Evolutionary conservation across 176 grass and related monocot species (phyloP).

Genomic region (Aegilops speltoides): DNA sequence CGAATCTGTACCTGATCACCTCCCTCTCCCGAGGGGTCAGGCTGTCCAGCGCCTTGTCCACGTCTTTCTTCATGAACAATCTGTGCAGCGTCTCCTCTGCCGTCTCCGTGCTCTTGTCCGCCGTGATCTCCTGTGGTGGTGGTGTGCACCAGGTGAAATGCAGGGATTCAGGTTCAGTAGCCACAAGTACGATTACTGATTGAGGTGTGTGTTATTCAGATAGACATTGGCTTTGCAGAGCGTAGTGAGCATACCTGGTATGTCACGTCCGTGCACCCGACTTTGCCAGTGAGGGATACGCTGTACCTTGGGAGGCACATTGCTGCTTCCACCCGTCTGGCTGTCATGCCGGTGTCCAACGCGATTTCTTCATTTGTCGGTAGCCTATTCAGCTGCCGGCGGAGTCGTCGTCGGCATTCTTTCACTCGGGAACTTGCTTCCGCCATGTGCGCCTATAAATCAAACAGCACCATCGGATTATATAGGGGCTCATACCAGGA

Average conservation of each 20-base stretch:
- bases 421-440: constrained; percentile 68
- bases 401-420: constrained; percentile 45
- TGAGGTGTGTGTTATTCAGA: not conserved
- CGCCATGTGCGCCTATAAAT: constrained; percentile 50
- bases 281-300: constrained; percentile 60
- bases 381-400: constrained; percentile 52
- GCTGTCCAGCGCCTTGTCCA: constrained; percentile 60
- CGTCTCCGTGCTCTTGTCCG: constrained; percentile 69
- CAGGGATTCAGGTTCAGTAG: not conserved
- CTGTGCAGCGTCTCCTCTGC: constrained; percentile 60
- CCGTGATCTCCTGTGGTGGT: constrained; percentile 59
- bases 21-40: constrained; percentile 63
- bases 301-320: constrained; percentile 65
- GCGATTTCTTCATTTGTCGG: constrained; percentile 68
- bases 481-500: not conserved
- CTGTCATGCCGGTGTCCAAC: constrained; percentile 49
- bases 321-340: constrained; percentile 56
- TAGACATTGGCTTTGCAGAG: not conserved
- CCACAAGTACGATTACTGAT: not conserved
- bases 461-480: not conserved
- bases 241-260: constrained; percentile 49
- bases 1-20: constrained; percentile 71
- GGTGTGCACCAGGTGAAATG: not conserved
- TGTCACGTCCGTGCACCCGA: constrained; percentile 61
- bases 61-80: constrained; percentile 62